Percentiles rank a stretch among this genome's conserved stretches.
phyloP scores from a whole-genome alignment of 2,329 filamentous ascomycete species.

The Apiospora saccharicola region DNA sequence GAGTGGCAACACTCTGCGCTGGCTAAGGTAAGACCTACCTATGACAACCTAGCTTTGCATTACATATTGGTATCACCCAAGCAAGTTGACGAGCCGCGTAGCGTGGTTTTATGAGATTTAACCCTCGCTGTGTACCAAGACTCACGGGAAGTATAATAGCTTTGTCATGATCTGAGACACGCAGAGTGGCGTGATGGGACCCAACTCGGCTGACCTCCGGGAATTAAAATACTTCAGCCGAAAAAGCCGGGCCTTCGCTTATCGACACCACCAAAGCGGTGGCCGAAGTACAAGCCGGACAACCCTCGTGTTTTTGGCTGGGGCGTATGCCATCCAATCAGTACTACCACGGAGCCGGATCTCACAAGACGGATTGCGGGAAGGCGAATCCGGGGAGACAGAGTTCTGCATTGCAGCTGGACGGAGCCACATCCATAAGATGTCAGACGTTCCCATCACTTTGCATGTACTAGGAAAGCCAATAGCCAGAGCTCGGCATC shows the following conservation, averaged over 20 bases:
- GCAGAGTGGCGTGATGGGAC: background rate
- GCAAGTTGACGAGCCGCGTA: background rate
- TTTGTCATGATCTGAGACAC: slow-evolving; percentile 13
- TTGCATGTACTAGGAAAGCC: background rate
- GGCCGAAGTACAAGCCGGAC: background rate
- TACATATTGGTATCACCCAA: background rate
- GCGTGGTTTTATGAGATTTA: background rate
- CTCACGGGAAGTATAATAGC: background rate
- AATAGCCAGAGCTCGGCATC: background rate
- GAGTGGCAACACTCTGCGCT: slow-evolving; percentile 3
- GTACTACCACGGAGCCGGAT: slow-evolving; percentile 4
- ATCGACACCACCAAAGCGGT: background rate
- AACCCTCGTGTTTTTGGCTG: background rate
- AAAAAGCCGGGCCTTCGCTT: background rate
- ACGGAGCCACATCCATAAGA: background rate
- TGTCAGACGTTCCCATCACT: background rate
- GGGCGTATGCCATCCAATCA: background rate
- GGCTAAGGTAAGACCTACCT: slow-evolving; percentile 14
- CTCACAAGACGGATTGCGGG: background rate
- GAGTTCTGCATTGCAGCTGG: slow-evolving; percentile 1
- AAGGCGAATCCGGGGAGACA: background rate
- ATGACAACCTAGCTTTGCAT: background rate
- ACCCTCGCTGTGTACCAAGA: background rate
- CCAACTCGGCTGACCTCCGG: background rate
- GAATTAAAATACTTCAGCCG: background rate